Evolutionary conservation across 805 yeast species (phyloP).

Genomic region (Ogataea methanolica): DNA sequence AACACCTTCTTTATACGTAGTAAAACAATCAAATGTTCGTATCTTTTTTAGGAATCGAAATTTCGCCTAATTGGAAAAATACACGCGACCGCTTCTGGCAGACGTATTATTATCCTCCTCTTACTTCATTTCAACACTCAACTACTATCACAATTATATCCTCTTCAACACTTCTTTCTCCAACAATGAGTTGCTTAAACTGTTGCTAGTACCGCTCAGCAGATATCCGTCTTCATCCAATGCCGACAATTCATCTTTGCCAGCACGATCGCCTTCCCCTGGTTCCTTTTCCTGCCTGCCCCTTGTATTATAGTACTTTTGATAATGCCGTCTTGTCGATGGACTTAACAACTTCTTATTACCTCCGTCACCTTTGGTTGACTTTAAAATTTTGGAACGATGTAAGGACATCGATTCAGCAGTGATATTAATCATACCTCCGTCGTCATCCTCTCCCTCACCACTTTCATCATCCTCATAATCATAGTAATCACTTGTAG

Average conservation of each 20-base stretch:
- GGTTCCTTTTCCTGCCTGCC: not conserved
- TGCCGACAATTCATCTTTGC: not conserved
- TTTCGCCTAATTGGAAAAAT: not conserved
- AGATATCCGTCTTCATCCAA: conserved; percentile 10
- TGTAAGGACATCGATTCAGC: conserved; percentile 24
- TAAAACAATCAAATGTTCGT: too few relatives aligned
- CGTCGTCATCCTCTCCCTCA: not conserved
- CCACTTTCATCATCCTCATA: not conserved
- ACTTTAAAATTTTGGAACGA: conserved; percentile 12
- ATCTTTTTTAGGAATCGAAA: too few relatives aligned
- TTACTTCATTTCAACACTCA: not conserved
- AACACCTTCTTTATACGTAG: too few relatives aligned
- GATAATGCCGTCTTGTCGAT: not conserved
- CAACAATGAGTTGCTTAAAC: conserved; percentile 23
- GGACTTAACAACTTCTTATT: not conserved
- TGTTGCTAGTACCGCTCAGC: conserved; percentile 18
- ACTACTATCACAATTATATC: conserved; percentile 3
- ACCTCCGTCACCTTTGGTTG: not conserved
- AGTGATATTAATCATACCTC: conserved; percentile 18
- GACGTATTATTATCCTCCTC: not conserved
- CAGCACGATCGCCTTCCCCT: not conserved
- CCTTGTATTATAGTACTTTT: not conserved
- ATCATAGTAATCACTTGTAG: not conserved
- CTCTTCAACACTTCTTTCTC: conserved; percentile 25
- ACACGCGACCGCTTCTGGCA: not conserved